Conservation (phyloP, 176 grass and related monocot genomes). For the Cymbopogon citratus region DNA sequence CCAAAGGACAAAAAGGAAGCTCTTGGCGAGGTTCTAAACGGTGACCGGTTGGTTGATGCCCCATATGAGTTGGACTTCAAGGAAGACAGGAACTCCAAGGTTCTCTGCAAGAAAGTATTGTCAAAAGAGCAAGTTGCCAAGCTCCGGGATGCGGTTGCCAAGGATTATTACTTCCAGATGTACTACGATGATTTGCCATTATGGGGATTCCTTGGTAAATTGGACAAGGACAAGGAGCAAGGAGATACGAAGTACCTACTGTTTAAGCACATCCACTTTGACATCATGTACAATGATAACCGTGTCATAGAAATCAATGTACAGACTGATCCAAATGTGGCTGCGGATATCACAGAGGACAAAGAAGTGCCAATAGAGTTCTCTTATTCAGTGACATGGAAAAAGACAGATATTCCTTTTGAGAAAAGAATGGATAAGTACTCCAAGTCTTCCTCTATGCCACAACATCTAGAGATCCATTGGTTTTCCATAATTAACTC, state of each 20-base stretch:
- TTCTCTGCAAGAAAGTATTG: constrained; percentile 66
- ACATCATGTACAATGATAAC: constrained; percentile 46
- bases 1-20: constrained; percentile 89
- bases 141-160: constrained; percentile 73
- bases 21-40: constrained; percentile 85
- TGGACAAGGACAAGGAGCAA: constrained; percentile 59
- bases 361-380: constrained; percentile 77
- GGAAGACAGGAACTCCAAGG: constrained; percentile 54
- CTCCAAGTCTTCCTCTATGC: constrained; percentile 81
- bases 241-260: constrained; percentile 43
- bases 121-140: constrained; percentile 56
- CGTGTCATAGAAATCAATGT: constrained; percentile 32
- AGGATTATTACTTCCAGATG: constrained; percentile 97
- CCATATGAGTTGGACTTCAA: constrained; percentile 86
- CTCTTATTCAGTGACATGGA: constrained; percentile 89
- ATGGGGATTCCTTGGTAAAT: constrained; percentile 94
- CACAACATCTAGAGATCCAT: constrained; percentile 95
- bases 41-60: constrained; percentile 87
- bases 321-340: constrained; percentile 66
- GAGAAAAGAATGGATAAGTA: constrained; percentile 95
- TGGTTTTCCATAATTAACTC: constrained; percentile 99
- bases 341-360: constrained; percentile 73
- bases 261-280: constrained; percentile 95
- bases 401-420: constrained; percentile 67
- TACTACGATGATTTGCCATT: constrained; percentile 95